Percentiles rank a stretch among this genome's conserved stretches.
These are phyloP conservation scores for Colletotrichum orbiculare DNA, from an alignment of 2,329 filamentous ascomycete species.

Conservation along the genomic window DNA sequence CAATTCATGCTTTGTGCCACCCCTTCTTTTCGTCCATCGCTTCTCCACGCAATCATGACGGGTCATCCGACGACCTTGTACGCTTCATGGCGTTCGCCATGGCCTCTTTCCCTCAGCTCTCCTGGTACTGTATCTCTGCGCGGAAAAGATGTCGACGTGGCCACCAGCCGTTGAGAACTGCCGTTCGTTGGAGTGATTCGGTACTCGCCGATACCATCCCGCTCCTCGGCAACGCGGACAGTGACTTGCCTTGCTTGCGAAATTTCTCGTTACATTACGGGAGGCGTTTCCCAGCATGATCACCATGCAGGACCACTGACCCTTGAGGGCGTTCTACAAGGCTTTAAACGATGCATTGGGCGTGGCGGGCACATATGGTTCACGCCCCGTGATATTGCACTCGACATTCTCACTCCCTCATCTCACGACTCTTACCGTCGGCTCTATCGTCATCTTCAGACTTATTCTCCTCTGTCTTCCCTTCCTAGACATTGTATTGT, in stretches of 20 bases:
- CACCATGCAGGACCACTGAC: slow-evolving; percentile 13
- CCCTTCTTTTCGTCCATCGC: slow-evolving; percentile 5
- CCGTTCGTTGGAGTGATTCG: neutral
- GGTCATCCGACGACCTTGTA: slow-evolving; percentile 32
- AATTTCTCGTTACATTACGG: slow-evolving; percentile 24
- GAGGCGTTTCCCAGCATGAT: slow-evolving; percentile 13
- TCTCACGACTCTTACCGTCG: neutral
- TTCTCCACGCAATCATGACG: slow-evolving; percentile 8
- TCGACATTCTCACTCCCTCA: neutral
- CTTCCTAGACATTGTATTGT: neutral
- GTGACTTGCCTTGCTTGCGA: slow-evolving; percentile 5
- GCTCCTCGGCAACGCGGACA: neutral
- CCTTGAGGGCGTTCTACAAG: neutral
- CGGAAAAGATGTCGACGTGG: neutral
- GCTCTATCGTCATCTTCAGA: neutral
- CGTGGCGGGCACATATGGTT: neutral
- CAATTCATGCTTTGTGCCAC: slow-evolving; percentile 24
- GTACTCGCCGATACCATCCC: slow-evolving; percentile 1
- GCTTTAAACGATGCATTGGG: neutral
- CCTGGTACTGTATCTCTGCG: neutral
- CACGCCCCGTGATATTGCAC: slow-evolving; percentile 13
- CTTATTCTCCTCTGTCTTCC: neutral
- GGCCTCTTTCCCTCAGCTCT: neutral
- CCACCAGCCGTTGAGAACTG: neutral
- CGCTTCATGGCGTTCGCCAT: slow-evolving; percentile 17